phyloP scores from a whole-genome alignment of 2,329 filamentous ascomycete species.

The Arthrobotrys megalospora region DNA sequence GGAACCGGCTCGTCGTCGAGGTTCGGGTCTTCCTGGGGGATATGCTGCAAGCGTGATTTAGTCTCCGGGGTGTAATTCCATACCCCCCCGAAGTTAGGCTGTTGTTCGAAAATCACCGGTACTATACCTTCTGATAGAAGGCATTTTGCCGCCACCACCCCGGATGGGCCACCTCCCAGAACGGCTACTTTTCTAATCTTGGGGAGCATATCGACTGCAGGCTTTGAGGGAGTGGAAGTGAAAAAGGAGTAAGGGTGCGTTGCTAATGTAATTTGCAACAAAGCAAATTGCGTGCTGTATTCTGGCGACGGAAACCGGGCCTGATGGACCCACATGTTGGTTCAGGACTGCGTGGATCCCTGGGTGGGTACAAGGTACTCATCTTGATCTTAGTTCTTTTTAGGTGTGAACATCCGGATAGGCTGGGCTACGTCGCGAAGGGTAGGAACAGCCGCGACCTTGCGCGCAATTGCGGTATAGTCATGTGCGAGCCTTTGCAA shows the following conservation, averaged over 20 bases:
- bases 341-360: too few species aligned
- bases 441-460: too few species aligned
- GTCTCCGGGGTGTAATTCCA: slow-evolving; percentile 81
- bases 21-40: slow-evolving; percentile 80
- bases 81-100: slow-evolving; percentile 81
- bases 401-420: too few species aligned
- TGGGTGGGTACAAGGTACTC: too few species aligned
- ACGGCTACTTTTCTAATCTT: slow-evolving; percentile 69
- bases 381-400: too few species aligned
- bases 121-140: slow-evolving; percentile 80
- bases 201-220: slow-evolving; percentile 18
- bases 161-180: slow-evolving; percentile 85
- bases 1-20: slow-evolving; percentile 76
- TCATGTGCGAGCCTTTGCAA: too few species aligned
- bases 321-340: background rate
- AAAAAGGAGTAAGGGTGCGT: background rate
- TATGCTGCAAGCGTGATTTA: slow-evolving; percentile 68
- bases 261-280: slow-evolving; percentile 38
- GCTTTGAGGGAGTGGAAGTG: background rate
- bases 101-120: slow-evolving; percentile 84
- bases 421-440: too few species aligned
- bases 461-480: too few species aligned
- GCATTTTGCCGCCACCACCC: slow-evolving; percentile 85
- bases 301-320: slow-evolving; percentile 10
- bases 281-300: slow-evolving; percentile 18